These are phyloP conservation scores for Chloropicon primus DNA, from an alignment of 139 green algal genomes.

Conservation along the genomic window DNA sequence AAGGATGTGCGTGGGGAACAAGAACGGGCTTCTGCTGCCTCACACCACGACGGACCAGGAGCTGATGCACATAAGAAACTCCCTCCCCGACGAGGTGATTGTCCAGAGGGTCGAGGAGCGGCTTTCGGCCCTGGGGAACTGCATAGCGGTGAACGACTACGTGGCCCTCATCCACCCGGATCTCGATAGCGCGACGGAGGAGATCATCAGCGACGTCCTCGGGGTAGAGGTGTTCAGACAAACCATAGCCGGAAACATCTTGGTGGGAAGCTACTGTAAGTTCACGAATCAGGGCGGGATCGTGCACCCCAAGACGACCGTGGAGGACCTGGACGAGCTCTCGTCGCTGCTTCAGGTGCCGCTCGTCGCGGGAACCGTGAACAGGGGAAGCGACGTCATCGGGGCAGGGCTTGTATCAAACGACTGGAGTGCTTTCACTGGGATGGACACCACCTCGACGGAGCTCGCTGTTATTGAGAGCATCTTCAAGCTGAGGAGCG, in stretches of 20 bases:
- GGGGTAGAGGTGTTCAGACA: constrained; percentile 99
- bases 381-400: constrained; percentile 90
- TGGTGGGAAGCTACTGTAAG: constrained; percentile 85
- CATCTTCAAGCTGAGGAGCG: constrained; percentile 83
- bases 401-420: constrained; percentile 76
- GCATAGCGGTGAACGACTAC: constrained; percentile 97
- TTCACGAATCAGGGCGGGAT: constrained; percentile 94
- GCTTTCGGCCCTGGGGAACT: constrained; percentile 94
- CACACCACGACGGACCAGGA: constrained; percentile 94
- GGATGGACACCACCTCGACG: constrained; percentile 90
- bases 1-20: constrained; percentile 80
- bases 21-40: constrained; percentile 91
- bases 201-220: constrained; percentile 85
- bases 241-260: constrained; percentile 79
- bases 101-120: constrained; percentile 93
- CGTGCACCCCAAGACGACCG: constrained; percentile 82
- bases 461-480: constrained; percentile 90
- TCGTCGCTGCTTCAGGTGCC: constrained; percentile 87
- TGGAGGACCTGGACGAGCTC: constrained; percentile 97
- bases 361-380: constrained; percentile 91
- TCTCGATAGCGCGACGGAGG: constrained; percentile 83
- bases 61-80: constrained; percentile 93
- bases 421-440: constrained; percentile 93
- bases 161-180: constrained; percentile 94
- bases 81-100: constrained; percentile 90